phyloP scores from a whole-genome alignment of 2,329 filamentous ascomycete species.

The Macrophomina pseudophaseolina region DNA sequence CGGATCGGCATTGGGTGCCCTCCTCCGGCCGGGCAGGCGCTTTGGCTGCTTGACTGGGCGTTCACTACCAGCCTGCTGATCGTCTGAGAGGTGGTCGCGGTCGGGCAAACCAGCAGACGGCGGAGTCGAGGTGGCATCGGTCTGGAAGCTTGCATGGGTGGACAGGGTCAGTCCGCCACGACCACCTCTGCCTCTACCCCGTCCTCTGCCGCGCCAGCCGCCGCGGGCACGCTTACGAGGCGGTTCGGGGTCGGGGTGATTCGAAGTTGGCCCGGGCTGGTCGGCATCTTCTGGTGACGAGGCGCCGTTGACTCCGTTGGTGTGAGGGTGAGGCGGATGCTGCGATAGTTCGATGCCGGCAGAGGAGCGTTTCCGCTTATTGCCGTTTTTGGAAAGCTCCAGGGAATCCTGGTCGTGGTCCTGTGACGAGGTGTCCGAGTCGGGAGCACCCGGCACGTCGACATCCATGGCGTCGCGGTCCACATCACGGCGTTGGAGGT shows the following conservation, averaged over 20 bases:
- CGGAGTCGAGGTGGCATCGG: constrained; percentile 34
- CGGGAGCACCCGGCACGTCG: constrained; percentile 21
- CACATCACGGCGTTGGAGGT: constrained; percentile 9
- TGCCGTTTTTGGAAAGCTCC: constrained; percentile 24
- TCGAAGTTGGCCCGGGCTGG: not conserved
- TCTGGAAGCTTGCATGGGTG: constrained; percentile 25
- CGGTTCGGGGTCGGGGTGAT: constrained; percentile 12
- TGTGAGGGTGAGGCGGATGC: not conserved
- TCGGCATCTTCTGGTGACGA: constrained; percentile 11
- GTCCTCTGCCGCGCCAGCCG: constrained; percentile 15
- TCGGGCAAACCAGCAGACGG: constrained; percentile 40
- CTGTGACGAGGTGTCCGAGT: constrained; percentile 24
- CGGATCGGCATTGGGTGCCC: constrained; percentile 53
- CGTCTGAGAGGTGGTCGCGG: constrained; percentile 32
- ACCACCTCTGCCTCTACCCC: constrained; percentile 23
- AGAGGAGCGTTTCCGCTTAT: constrained; percentile 25
- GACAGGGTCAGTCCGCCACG: constrained; percentile 13
- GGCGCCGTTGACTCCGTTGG: constrained; percentile 20
- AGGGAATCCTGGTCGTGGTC: constrained; percentile 24
- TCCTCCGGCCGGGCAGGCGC: constrained; percentile 50
- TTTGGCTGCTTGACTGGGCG: constrained; percentile 43
- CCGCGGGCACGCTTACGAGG: constrained; percentile 23
- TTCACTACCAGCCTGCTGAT: constrained; percentile 35
- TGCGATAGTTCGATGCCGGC: not conserved
- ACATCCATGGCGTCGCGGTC: constrained; percentile 12